Conservation (phyloP, 2,329 filamentous ascomycete genomes). For the Cordyceps cateniannulata region DNA sequence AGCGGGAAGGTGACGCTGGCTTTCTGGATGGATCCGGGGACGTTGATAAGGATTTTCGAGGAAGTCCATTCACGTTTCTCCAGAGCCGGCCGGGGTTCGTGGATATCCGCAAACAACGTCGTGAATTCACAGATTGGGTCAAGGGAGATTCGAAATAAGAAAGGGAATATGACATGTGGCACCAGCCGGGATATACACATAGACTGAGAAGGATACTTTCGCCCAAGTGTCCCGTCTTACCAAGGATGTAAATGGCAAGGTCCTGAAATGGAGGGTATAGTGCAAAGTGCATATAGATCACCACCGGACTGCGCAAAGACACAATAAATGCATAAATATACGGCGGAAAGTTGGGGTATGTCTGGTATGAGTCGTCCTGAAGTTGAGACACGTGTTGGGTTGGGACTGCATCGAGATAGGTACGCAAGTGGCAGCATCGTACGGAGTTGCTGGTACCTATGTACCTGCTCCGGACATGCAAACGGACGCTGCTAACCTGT, state of each 20-base stretch:
- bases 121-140: slow-evolving; percentile 73
- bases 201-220: neutral
- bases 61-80: slow-evolving; percentile 72
- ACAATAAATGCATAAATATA: no score
- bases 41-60: slow-evolving; percentile 61
- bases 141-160: slow-evolving; percentile 28
- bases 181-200: neutral
- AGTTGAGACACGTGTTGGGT: no score
- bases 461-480: no score
- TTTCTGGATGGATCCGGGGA: slow-evolving; percentile 53
- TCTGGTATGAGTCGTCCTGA: no score
- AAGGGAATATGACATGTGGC: neutral
- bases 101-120: slow-evolving; percentile 76
- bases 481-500: no score
- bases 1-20: slow-evolving; percentile 62
- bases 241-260: no score
- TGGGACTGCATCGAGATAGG: no score
- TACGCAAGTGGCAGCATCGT: no score
- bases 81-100: slow-evolving; percentile 80
- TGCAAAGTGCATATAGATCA: neutral
- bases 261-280: no score
- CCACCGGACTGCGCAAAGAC: neutral
- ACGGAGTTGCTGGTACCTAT: no score
- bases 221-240: neutral
- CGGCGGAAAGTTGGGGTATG: no score